Evolutionary conservation across 1,139 yeast species (phyloP), one percentile per base, ranked within the genome.

Genomic region (Lodderomyces beijingensis): DNA sequence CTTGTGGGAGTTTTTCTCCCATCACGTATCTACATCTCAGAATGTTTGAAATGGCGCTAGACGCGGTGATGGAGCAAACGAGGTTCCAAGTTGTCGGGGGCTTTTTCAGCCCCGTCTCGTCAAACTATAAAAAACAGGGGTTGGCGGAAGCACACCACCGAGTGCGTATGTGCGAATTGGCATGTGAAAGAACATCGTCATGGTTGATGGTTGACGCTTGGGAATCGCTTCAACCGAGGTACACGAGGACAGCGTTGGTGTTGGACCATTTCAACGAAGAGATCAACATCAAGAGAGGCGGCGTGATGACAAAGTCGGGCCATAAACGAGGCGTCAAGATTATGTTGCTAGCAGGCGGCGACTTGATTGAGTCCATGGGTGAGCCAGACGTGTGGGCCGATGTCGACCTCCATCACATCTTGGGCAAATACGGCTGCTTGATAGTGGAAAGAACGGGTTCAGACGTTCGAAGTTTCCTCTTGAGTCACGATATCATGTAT

Each of bases 121-220:
- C 91, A 47, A 88, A 88, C 57, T 91, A 91, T 62, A 79, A 82
- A 54, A 93, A 91, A 56, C 88, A 87, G 32, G 99, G 99, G 0
- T 66, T 91, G 36, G 97, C 98, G 0, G 77, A 85, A 0, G 75
- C 97, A 0, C 71, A 69, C 42, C 95, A 91, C 58, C 74, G 99
- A 38, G 98, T 91, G 8, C 70, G 97, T 35, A 91, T 91, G 98
- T 89, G 98, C 59, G 97, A 93, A 56, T 68, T 91, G 53, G 98
- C 97, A 0, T 89, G 98, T 59, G 98, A 91, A 53, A 74, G 98
- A 50, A 91, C 99, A 0, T 80, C 93, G 3, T 79, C 93, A 17
- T 91, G 99, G 97, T 70, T 93, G 31, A 93, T 91, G 97, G 98
- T 91, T 16, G 99, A 91, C 57, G 96, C 97, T 0, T 91, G 99